Evolutionary conservation across 2,329 filamentous ascomycete genomes (phyloP).

Genomic region (Cordyceps cicadae): DNA sequence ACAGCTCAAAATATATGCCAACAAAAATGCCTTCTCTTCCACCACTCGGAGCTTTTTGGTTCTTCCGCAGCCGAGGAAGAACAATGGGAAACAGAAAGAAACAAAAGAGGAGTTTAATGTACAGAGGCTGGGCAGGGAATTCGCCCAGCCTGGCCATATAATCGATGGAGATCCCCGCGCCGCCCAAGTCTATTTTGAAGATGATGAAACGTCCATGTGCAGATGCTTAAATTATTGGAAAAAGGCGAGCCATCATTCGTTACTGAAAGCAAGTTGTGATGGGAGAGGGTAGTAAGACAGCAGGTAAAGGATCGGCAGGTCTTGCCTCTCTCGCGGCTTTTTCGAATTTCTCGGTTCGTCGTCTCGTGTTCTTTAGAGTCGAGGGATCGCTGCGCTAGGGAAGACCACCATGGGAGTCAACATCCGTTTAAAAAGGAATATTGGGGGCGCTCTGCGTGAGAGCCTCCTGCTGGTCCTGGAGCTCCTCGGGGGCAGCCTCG

Average conservation of each 20-base stretch:
- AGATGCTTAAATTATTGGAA: constrained; percentile 1
- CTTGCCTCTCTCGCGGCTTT: constrained; percentile 2
- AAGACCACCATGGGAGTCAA: not conserved
- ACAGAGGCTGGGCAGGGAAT: constrained; percentile 4
- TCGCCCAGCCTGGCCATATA: not conserved
- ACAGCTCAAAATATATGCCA: constrained; percentile 6
- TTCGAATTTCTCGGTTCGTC: not conserved
- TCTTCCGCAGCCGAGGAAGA: not conserved
- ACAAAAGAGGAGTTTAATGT: constrained; percentile 12
- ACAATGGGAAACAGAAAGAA: not conserved
- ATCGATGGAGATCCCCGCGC: not conserved
- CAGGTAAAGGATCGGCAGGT: not conserved
- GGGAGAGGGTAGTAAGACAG: constrained; percentile 8
- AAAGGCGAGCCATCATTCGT: constrained; percentile 10
- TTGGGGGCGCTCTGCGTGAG: constrained; percentile 42
- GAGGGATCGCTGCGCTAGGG: not conserved
- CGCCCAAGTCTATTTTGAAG: constrained; percentile 9
- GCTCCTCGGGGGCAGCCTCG: constrained; percentile 73
- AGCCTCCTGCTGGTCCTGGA: constrained; percentile 74
- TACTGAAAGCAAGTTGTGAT: constrained; percentile 9
- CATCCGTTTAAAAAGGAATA: constrained; percentile 54
- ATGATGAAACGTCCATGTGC: constrained; percentile 6
- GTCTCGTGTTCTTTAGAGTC: not conserved
- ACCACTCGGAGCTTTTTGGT: not conserved
- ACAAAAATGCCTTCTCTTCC: not conserved